Evolutionary conservation across 805 yeast genomes (phyloP), one percentile per base, ranked within the genome.

Genomic region (Soucietia sequanensis): DNA sequence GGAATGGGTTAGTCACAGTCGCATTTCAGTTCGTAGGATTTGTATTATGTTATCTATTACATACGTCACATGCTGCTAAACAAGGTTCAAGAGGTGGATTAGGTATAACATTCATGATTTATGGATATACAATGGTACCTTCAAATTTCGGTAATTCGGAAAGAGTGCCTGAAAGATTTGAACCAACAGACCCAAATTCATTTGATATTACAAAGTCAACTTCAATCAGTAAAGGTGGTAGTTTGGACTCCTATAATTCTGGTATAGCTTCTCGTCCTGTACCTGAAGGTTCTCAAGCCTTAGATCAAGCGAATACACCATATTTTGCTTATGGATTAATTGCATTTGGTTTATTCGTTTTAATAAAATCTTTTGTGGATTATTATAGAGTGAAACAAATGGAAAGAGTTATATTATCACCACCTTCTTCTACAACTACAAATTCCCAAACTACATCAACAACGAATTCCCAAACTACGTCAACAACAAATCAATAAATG

Each of bases 31-130:
- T 85, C 56, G 83, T 91, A 21, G 99, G 99, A 3, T 93, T 93
- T 61, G 70, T 93, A 27, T 70, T 91, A 36, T 90, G 98, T 6
- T 93, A 90, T 55, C 65, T 91, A 29, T 68, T 93, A 35, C 98
- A 93, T 60, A 91, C 98, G 1, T 86, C 97, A 2, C 99, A 93
- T 56, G 97, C 98, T 4, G 95, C 97, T 4, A 88, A 87, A 55
- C 90, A 90, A 52, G 99, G 99, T 3, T 83, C 97, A 2, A 70
- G 95, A 42, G 84, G 91, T 13, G 99, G 99, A 0, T 64, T 93
- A 38, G 98, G 98, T 2, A 54, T 85, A 41, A 88, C 96, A 0
- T 75, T 93, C 43, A 68, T 91, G 34, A 77, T 81, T 35, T 79
- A 81, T 44, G 95, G 71, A 6, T 62, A 53, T 49, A 52, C 52